Evolutionary conservation across 176 grass and related monocot species (phyloP).

Genomic region (Phragmites australis): DNA sequence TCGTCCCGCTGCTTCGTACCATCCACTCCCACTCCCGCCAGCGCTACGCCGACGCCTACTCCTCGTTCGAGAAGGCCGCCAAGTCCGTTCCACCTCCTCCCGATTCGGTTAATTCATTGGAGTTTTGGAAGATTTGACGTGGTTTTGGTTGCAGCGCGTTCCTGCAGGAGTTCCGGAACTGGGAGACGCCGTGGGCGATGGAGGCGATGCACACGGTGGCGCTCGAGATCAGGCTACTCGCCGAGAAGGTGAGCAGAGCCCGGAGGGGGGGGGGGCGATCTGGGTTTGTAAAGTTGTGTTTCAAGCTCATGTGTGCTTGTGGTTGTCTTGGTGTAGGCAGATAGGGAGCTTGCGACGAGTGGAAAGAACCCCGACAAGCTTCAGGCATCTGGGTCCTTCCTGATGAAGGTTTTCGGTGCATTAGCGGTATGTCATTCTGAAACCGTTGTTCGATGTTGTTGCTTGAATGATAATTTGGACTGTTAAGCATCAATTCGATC

Average conservation of each 20-base stretch:
- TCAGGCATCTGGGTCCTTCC: constrained; percentile 78
- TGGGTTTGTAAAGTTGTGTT: background rate
- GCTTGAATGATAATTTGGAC: background rate
- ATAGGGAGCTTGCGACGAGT: constrained; percentile 68
- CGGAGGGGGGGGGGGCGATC: background rate
- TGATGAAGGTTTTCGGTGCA: constrained; percentile 88
- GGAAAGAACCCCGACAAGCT: constrained; percentile 93
- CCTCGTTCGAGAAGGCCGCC: constrained; percentile 80
- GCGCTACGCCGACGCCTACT: constrained; percentile 78
- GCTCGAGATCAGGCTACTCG: constrained; percentile 88
- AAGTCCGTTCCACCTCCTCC: constrained; percentile 43
- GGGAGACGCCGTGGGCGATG: constrained; percentile 94
- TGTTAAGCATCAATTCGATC: background rate
- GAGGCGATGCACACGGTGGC: constrained; percentile 75
- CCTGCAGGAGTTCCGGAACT: constrained; percentile 94
- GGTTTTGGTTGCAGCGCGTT: constrained; percentile 67
- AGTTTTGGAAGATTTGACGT: constrained; percentile 1
- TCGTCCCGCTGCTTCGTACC: constrained; percentile 65
- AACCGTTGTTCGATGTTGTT: constrained; percentile 12
- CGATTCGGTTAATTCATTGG: background rate
- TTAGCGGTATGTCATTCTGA: constrained; percentile 61
- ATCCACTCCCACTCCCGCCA: constrained; percentile 65
- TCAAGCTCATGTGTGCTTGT: constrained; percentile 34
- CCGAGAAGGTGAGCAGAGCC: constrained; percentile 87
- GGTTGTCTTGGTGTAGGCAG: constrained; percentile 58